phyloP scores from a whole-genome alignment of 129 eudicot species.

The Mikania micrantha region DNA sequence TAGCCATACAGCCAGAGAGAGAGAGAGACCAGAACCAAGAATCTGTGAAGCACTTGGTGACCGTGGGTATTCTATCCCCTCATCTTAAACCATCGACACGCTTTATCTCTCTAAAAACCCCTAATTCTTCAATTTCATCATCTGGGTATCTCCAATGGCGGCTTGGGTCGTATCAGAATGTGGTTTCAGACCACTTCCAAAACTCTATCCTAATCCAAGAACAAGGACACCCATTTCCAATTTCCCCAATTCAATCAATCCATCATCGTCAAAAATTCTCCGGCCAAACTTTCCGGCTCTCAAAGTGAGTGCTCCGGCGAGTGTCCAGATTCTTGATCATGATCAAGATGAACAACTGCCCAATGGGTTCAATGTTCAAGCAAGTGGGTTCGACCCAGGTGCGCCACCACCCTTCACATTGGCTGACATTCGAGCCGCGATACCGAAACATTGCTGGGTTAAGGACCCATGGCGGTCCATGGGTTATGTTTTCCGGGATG shows the following conservation, averaged over 20 bases:
- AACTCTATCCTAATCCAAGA: conserved; percentile 29
- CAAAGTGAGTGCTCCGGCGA: conserved; percentile 61
- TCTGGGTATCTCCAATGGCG: conserved; percentile 44
- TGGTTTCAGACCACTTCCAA: conserved; percentile 50
- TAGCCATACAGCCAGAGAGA: too few relatives aligned
- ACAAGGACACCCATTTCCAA: conserved; percentile 20
- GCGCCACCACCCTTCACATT: conserved; percentile 77
- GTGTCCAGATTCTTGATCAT: conserved; percentile 24
- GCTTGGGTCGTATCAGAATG: conserved; percentile 62
- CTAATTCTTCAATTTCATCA: too few relatives aligned
- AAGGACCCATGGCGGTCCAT: conserved; percentile 85
- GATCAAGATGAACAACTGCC: conserved; percentile 19
- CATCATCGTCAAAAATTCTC: not conserved
- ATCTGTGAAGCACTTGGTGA: too few relatives aligned
- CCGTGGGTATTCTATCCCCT: too few relatives aligned
- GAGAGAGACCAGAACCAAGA: too few relatives aligned
- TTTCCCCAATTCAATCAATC: conserved; percentile 14
- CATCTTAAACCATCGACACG: too few relatives aligned
- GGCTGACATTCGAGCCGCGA: conserved; percentile 64
- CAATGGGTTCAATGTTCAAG: not conserved
- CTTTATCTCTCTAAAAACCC: too few relatives aligned
- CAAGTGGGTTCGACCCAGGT: conserved; percentile 53
- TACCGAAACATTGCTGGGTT: conserved; percentile 91
- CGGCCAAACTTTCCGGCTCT: conserved; percentile 22
- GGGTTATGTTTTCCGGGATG: conserved; percentile 84